These are phyloP conservation scores for Coniochaeta prunicola DNA, from an alignment of 2,329 filamentous ascomycete species.

Conservation along the genomic window DNA sequence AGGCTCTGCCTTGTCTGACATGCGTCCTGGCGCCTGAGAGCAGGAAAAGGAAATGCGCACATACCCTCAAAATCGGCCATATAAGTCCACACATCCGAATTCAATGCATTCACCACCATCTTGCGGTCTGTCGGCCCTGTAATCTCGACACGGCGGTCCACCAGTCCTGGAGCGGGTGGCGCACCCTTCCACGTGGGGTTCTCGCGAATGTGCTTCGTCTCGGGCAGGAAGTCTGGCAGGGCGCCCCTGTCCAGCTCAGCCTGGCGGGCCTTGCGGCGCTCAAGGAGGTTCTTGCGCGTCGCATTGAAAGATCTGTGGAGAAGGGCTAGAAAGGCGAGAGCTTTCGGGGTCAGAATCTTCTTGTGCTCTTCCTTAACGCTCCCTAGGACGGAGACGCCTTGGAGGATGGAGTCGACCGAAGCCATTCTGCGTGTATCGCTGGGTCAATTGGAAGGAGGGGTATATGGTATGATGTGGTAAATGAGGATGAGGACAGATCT, in stretches of 20 bases:
- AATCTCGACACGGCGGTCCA: constrained; percentile 93
- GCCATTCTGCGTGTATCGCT: constrained; percentile 46
- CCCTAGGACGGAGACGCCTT: constrained; percentile 83
- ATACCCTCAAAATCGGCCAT: constrained; percentile 98
- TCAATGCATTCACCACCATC: constrained; percentile 98
- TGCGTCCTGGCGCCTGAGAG: not conserved
- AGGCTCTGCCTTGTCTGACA: not conserved
- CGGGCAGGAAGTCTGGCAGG: constrained; percentile 88
- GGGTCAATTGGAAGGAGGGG: not conserved
- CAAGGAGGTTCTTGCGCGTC: constrained; percentile 80
- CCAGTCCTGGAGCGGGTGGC: constrained; percentile 80
- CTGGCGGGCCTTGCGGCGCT: constrained; percentile 80
- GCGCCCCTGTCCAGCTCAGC: constrained; percentile 86
- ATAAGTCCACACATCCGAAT: constrained; percentile 95
- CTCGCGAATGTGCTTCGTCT: constrained; percentile 93
- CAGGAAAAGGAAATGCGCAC: constrained; percentile 15
- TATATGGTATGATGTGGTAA: not conserved
- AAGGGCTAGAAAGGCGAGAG: constrained; percentile 84
- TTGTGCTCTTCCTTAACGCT: constrained; percentile 68
- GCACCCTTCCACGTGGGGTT: constrained; percentile 91
- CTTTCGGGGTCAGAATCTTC: constrained; percentile 88
- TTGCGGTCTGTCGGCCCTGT: constrained; percentile 96
- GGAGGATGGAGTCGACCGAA: constrained; percentile 67
- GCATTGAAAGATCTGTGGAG: constrained; percentile 92
- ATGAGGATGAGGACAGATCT: not conserved